Evolutionary conservation across 768 basidiomycete genomes (phyloP), one percentile per base, ranked within the genome.

Genomic region (Lentinula guzmanii): DNA sequence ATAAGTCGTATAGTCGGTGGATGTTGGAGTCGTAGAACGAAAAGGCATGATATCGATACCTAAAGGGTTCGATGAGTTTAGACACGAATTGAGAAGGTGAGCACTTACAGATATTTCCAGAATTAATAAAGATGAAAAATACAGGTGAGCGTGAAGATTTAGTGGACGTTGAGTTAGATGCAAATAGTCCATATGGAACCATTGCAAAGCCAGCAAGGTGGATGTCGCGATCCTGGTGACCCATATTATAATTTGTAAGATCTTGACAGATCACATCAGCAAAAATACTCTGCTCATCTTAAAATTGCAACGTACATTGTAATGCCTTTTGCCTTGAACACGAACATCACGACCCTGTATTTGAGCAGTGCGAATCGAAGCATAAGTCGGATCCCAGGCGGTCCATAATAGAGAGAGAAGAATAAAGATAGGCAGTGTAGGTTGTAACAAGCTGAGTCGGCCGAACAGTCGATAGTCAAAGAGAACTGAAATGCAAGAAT

Each of bases 381-480:
- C 73, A 71, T 93, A 93, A 18, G 89, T 90, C 11, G 92, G 93
- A 69, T 96, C 86, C 94, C 94, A 96, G 1, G 81, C 84, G 0
- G 86, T 85, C 88, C 93, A 95, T 5, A 88, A 67, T 15, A 94
- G 68, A 18, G 93, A 93, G 15, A 83, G 10, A 0, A 86, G 48
- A 33, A 77, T 73, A 18, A 90, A 48, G 3, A 77, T 33, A 2
- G 90, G 86, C 55, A 88, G 74, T 4, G 70, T 63, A 9, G 81
- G 80, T 54, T 72, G 67, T 42, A 75, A 50, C 37, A 70, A 68
- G 7, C 65, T 61, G 10, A 76, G 64, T 10, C 61, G 65, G 39
- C 58, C 61, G 33, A 72, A 70, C 15, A 72, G 70, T 52, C 68
- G 66, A 61, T 70, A 70, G 5, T 70, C 75, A 62, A 74, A 65